phyloP scores from a whole-genome alignment of 805 yeast genomes.

The Monosporozyma aquatica region DNA sequence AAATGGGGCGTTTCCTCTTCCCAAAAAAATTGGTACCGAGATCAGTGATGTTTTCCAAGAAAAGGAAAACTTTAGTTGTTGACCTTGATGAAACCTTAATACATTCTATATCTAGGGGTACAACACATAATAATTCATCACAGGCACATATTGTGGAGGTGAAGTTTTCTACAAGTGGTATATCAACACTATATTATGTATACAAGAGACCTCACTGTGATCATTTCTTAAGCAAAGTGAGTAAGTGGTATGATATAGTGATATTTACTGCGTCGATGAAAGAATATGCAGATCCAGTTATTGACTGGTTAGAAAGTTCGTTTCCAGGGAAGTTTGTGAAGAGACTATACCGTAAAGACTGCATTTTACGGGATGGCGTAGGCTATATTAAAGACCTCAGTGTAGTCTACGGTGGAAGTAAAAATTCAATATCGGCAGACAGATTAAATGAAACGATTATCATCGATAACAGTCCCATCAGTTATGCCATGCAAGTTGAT shows the following conservation, averaged over 20 bases:
- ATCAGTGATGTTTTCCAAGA: constrained; percentile 29
- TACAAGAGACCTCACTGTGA: constrained; percentile 91
- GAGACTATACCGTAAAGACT: constrained; percentile 70
- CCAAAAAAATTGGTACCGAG: constrained; percentile 36
- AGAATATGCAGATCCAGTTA: constrained; percentile 95
- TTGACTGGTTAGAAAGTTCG: constrained; percentile 72
- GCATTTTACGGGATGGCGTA: constrained; percentile 65
- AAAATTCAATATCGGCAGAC: constrained; percentile 10
- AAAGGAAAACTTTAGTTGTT: constrained; percentile 57
- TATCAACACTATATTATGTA: constrained; percentile 79
- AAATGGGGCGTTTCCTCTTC: constrained; percentile 35
- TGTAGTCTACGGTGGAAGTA: constrained; percentile 5
- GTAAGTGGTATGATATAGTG: constrained; percentile 80
- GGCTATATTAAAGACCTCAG: constrained; percentile 77
- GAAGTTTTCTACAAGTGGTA: constrained; percentile 43
- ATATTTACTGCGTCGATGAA: constrained; percentile 91
- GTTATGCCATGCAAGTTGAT: constrained; percentile 72
- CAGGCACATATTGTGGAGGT: constrained; percentile 75
- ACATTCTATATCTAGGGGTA: constrained; percentile 71
- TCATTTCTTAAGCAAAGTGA: constrained; percentile 65
- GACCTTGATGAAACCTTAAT: constrained; percentile 93
- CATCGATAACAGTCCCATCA: constrained; percentile 87
- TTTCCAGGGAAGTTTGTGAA: constrained; percentile 44
- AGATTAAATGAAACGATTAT: constrained; percentile 51
- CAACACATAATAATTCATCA: constrained; percentile 22